phyloP scores from a whole-genome alignment of 202 grass and related monocot species.

The Miscanthus sacchariflorus region DNA sequence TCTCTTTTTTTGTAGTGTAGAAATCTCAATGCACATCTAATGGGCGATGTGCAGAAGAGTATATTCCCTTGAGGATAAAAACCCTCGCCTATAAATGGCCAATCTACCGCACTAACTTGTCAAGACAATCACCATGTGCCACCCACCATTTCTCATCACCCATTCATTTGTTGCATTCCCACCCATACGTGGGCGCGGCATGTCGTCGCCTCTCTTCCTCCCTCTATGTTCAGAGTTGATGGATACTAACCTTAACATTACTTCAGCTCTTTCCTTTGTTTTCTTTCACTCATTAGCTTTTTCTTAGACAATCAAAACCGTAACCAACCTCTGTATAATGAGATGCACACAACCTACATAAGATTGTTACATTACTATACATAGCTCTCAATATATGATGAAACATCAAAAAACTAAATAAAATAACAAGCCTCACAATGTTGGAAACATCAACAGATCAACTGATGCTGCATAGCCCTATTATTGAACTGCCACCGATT shows the following conservation, averaged over 20 bases:
- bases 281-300: neutral
- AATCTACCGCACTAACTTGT: neutral
- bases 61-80: neutral
- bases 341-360: neutral
- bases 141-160: neutral
- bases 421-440: neutral
- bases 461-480: neutral
- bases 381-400: neutral
- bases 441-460: neutral
- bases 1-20: neutral
- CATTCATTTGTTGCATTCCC: neutral
- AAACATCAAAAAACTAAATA: neutral
- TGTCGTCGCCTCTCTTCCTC: neutral
- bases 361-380: neutral
- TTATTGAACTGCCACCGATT: no score
- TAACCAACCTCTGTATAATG: neutral
- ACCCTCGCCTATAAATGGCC: neutral
- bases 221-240: neutral
- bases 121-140: neutral
- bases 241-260: neutral
- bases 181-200: neutral
- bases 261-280: neutral
- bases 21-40: neutral
- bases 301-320: neutral
- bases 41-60: neutral